Evolutionary conservation across 805 yeast species (phyloP), one percentile per base, ranked within the genome.

Genomic region (Wickerhamomyces chaumierensis): DNA sequence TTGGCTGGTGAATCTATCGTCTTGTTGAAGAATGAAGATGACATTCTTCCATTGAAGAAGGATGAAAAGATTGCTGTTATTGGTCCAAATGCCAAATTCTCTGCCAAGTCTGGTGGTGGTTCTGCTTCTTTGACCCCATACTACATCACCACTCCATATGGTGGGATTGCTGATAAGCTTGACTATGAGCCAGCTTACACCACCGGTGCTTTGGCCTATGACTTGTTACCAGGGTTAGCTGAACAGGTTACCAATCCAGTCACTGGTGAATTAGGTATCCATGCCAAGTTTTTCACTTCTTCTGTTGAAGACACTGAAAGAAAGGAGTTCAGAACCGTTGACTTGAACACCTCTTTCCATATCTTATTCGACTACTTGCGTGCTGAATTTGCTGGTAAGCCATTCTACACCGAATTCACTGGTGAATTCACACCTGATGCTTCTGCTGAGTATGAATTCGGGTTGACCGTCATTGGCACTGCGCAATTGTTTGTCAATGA

Each of bases 41-140:
- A 48, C 23, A 37, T 70, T 7, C 57, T 73, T 40, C 83, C 82
- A 2, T 58, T 77, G 39, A 50, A 58, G 33, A 66, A 62, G 45
- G 42, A 49, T 8, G 66, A 67, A 39, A 58, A 52, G 7, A 60
- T 68, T 35, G 76, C 76, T 2, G 68, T 77, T 19, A 71, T 77
- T 49, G 83, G 83, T 6, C 79, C 80, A 23, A 73, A 71, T 45
- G 79, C 75, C 28, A 72, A 68, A 47, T 31, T 37, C 23, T 59
- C 74, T 14, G 67, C 69, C 35, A 67, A 63, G 42, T 66, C 73
- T 25, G 81, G 82, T 43, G 82, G 82, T 44, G 82, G 82, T 11
- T 73, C 79, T 18, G 79, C 81, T 36, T 62, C 76, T 9, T 55
- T 72, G 49, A 52, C 52, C 18, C 64, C 74, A 4, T 65, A 71